Evolutionary conservation across 2,329 filamentous ascomycete species (phyloP).

Genomic region (Salinomyces thailandicus): DNA sequence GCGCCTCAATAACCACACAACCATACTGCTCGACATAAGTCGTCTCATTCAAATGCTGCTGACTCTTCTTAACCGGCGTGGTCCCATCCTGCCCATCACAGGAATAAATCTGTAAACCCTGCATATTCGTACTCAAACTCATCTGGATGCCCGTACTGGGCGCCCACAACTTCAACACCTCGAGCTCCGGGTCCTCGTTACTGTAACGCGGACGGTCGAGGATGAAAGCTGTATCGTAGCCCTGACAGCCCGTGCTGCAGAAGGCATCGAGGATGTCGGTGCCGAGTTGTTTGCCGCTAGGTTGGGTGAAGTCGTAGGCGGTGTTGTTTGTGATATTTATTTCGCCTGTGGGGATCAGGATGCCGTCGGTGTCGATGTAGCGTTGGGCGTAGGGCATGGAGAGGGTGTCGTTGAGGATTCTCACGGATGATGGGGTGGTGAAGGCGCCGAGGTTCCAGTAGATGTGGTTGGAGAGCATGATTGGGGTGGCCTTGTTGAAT

Average conservation of each 20-base stretch:
- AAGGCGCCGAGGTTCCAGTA: slow-evolving; percentile 83
- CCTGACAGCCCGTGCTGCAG: slow-evolving; percentile 12
- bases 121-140: slow-evolving; percentile 20
- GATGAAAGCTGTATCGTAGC: slow-evolving; percentile 18
- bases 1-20: slow-evolving; percentile 69
- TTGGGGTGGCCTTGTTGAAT: slow-evolving; percentile 65
- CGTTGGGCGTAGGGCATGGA: slow-evolving; percentile 53
- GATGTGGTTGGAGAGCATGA: slow-evolving; percentile 66
- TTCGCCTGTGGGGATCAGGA: slow-evolving; percentile 26
- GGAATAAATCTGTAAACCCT: slow-evolving; percentile 24
- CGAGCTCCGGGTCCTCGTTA: slow-evolving; percentile 16
- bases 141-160: slow-evolving; percentile 22
- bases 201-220: slow-evolving; percentile 17
- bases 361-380: slow-evolving; percentile 20
- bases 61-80: slow-evolving; percentile 21
- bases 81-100: slow-evolving; percentile 24
- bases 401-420: slow-evolving; percentile 60
- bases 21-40: slow-evolving; percentile 51
- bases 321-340: slow-evolving; percentile 33
- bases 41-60: slow-evolving; percentile 20
- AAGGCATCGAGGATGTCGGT: slow-evolving; percentile 10
- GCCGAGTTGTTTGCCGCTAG: slow-evolving; percentile 17
- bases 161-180: slow-evolving; percentile 17
- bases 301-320: slow-evolving; percentile 20
- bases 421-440: slow-evolving; percentile 57